Percentiles rank a stretch among this genome's conserved stretches.
These are phyloP conservation scores for Aureobasidium subglaciale DNA, from an alignment of 2,329 filamentous ascomycete species.

Conservation along the genomic window DNA sequence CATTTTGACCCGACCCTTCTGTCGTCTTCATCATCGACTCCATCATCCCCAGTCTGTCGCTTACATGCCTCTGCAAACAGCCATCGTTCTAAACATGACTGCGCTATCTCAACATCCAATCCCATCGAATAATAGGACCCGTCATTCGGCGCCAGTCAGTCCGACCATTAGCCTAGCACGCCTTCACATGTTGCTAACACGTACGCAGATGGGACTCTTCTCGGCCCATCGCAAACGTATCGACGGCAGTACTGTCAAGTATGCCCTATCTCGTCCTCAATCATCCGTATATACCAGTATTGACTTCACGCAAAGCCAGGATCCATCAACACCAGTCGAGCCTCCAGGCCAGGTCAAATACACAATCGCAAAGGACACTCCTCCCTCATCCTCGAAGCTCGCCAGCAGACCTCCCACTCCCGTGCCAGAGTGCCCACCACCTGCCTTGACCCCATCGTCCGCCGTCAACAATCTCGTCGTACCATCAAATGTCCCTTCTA, in stretches of 20 bases:
- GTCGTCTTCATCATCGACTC: neutral
- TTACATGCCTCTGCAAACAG: no score
- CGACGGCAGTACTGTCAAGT: neutral
- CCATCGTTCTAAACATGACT: neutral
- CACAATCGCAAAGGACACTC: conserved; percentile 1
- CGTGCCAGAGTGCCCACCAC: conserved; percentile 1
- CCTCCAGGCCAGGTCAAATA: neutral
- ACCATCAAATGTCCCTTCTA: neutral
- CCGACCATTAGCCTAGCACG: neutral
- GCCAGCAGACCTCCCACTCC: conserved; percentile 8
- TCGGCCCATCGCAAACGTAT: neutral
- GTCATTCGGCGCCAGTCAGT: conserved; percentile 6
- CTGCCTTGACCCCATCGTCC: neutral
- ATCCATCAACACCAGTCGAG: conserved; percentile 1
- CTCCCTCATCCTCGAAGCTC: conserved; percentile 12
- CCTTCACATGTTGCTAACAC: neutral
- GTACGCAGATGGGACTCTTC: neutral
- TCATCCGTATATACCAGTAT: neutral
- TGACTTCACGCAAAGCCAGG: neutral
- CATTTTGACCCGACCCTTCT: neutral
- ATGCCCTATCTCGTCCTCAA: neutral
- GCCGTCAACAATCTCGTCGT: neutral
- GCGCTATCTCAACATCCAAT: neutral
- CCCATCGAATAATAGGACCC: neutral
- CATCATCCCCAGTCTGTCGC: neutral